These are phyloP conservation scores for Penicillium sp. DNA, from an alignment of 2,329 filamentous ascomycete genomes.

Conservation along the genomic window DNA sequence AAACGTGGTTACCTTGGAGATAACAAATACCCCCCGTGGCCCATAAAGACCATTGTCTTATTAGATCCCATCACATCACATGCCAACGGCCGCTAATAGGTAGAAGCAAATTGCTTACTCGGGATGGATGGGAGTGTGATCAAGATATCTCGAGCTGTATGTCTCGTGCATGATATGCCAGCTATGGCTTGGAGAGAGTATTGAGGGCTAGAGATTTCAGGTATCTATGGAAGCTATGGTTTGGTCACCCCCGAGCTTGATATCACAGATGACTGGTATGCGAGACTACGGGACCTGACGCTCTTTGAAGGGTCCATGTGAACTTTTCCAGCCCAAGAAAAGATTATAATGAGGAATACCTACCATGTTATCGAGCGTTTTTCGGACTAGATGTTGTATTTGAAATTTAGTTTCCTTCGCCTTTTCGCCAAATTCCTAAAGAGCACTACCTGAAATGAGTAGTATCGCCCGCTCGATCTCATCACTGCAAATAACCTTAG, in stretches of 20 bases:
- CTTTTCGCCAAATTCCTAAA: neutral
- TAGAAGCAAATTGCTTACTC: neutral
- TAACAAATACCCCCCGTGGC: neutral
- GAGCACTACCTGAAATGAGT: neutral
- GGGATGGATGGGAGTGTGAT: neutral
- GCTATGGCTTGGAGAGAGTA: neutral
- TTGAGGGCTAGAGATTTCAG: neutral
- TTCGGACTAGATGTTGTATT: neutral
- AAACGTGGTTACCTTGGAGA: slow-evolving; percentile 13
- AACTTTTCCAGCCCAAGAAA: neutral
- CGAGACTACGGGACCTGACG: neutral
- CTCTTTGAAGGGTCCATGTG: neutral
- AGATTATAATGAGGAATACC: neutral
- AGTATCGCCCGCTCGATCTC: too few species aligned
- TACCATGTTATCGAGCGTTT: neutral
- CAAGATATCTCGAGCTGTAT: neutral
- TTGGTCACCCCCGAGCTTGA: neutral
- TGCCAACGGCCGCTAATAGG: neutral
- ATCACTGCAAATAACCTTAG: neutral
- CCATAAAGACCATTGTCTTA: neutral
- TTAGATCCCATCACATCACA: neutral
- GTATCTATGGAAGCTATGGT: neutral
- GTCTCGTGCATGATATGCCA: neutral
- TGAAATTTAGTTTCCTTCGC: neutral
- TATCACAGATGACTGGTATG: neutral